These are phyloP conservation scores for Eucalyptus pauciflora DNA, from an alignment of 345 rosid species.

Conservation along the genomic window DNA sequence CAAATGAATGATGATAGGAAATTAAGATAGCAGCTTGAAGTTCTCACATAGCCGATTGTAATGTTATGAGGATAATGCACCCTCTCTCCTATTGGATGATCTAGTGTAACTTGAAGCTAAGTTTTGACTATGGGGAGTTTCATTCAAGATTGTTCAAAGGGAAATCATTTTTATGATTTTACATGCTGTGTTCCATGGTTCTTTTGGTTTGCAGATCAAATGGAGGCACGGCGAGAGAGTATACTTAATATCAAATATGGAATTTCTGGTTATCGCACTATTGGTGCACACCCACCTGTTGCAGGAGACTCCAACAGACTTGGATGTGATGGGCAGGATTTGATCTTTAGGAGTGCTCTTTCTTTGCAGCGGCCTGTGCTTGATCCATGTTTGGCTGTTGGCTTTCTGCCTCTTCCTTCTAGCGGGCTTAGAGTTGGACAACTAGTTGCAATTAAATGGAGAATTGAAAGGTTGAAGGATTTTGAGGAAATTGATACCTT, in stretches of 20 bases:
- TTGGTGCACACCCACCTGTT: conserved; percentile 86
- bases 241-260: conserved; percentile 70
- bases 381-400: conserved; percentile 87
- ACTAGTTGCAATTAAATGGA: conserved; percentile 79
- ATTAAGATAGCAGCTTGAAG: background rate
- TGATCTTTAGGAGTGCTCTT: conserved; percentile 76
- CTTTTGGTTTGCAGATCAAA: background rate
- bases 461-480: conserved; percentile 79
- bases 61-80: background rate
- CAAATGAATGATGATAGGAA: background rate
- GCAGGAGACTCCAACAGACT: conserved; percentile 13
- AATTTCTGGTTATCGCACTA: conserved; percentile 63
- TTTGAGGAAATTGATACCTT: conserved; percentile 21
- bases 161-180: background rate
- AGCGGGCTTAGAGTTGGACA: conserved; percentile 83
- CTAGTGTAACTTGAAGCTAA: background rate
- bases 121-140: background rate
- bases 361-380: conserved; percentile 82
- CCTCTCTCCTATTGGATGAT: background rate
- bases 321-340: conserved; percentile 28
- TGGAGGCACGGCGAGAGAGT: conserved; percentile 27
- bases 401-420: conserved; percentile 80
- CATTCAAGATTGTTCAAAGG: background rate
- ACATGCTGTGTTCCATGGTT: background rate
- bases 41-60: background rate